Evolutionary conservation across 2,329 filamentous ascomycete genomes (phyloP).

Genomic region (Fusarium lyarnte): DNA sequence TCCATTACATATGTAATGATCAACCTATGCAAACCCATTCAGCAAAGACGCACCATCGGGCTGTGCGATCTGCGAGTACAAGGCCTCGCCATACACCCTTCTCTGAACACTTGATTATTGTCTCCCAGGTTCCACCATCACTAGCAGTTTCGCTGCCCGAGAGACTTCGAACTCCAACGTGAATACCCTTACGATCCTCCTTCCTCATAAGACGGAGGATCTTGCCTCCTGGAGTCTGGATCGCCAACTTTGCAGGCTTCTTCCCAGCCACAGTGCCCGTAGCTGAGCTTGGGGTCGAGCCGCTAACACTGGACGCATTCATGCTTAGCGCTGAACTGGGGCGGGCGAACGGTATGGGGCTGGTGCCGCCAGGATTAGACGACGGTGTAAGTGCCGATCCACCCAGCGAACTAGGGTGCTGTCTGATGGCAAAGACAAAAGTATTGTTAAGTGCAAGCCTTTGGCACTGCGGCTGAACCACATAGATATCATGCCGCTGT

Average conservation of each 20-base stretch:
- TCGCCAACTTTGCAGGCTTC: constrained; percentile 95
- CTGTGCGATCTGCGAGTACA: constrained; percentile 83
- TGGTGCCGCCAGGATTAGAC: constrained; percentile 59
- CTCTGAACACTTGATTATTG: constrained; percentile 90
- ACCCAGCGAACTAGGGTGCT: constrained; percentile 76
- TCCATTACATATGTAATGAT: constrained; percentile 1
- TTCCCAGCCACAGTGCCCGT: constrained; percentile 65
- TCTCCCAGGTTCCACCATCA: constrained; percentile 85
- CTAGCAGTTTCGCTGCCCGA: constrained; percentile 65
- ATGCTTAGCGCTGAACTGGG: constrained; percentile 73
- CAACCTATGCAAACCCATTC: constrained; percentile 75
- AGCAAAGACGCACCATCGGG: constrained; percentile 91
- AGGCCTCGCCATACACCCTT: constrained; percentile 82
- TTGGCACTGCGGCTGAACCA: constrained; percentile 93
- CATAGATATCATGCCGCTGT: constrained; percentile 96
- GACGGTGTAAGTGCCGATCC: constrained; percentile 55
- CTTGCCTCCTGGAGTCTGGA: constrained; percentile 93
- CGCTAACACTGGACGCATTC: constrained; percentile 65
- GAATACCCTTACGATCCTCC: constrained; percentile 70
- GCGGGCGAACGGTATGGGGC: constrained; percentile 69
- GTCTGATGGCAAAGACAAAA: constrained; percentile 94
- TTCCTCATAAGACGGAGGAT: constrained; percentile 89
- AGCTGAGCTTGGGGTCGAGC: constrained; percentile 65
- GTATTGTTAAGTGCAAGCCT: constrained; percentile 93
- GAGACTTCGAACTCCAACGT: constrained; percentile 55